Conservation (phyloP, 2,329 filamentous ascomycete genomes). For the Aspergillus luchuensis region DNA sequence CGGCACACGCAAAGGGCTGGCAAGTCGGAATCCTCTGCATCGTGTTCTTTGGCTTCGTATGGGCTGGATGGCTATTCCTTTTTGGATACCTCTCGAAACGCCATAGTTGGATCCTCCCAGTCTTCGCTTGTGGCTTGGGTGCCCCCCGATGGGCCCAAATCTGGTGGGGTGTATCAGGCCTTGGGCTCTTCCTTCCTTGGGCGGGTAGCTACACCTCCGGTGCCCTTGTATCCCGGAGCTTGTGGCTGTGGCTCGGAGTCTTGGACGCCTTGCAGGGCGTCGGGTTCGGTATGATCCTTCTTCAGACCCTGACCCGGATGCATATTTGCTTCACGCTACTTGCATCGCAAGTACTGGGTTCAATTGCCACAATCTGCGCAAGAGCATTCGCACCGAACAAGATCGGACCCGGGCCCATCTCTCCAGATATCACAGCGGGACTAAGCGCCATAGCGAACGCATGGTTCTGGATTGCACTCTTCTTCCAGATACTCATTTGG, state of each 20-base stretch:
- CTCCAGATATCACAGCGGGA: constrained; percentile 61
- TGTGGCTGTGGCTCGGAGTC: constrained; percentile 70
- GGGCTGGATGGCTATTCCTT: constrained; percentile 50
- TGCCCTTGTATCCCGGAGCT: constrained; percentile 57
- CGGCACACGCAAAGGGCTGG: constrained; percentile 59
- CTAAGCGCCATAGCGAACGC: constrained; percentile 49
- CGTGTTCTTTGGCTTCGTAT: constrained; percentile 57
- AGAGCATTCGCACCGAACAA: constrained; percentile 62
- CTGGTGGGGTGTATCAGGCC: constrained; percentile 64
- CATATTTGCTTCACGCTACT: constrained; percentile 66
- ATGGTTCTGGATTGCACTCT: constrained; percentile 64
- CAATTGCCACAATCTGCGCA: constrained; percentile 63
- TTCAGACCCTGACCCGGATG: constrained; percentile 65
- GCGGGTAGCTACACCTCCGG: constrained; percentile 56
- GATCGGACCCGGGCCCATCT: constrained; percentile 63
- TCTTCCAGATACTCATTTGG: constrained; percentile 61
- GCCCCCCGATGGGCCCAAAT: constrained; percentile 69
- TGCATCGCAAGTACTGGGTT: constrained; percentile 63
- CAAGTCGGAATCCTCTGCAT: constrained; percentile 56
- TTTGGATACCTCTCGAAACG: constrained; percentile 60
- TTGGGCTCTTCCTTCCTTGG: constrained; percentile 66
- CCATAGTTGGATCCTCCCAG: constrained; percentile 67
- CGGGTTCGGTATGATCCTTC: constrained; percentile 67
- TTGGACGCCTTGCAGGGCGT: constrained; percentile 67
- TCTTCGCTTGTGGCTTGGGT: constrained; percentile 66